Evolutionary conservation across 2,329 filamentous ascomycete genomes (phyloP).

Genomic region (Penicillium digitatum): DNA sequence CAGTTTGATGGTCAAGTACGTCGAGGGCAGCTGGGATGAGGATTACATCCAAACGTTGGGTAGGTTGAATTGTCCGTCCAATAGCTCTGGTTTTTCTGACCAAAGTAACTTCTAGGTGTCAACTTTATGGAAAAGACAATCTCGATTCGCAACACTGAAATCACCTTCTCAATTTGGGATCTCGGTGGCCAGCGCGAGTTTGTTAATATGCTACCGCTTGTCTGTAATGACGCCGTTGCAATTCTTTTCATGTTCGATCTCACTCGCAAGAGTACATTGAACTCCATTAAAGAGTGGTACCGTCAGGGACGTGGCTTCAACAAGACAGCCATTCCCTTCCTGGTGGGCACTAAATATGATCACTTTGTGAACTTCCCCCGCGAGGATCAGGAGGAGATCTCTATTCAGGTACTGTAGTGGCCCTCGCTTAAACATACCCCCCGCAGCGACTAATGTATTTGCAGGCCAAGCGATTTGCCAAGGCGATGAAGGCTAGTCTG

Average conservation of each 20-base stretch:
- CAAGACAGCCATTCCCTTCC: conserved; percentile 98
- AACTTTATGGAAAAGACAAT: conserved; percentile 99
- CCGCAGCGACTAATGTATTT: conserved; percentile 21
- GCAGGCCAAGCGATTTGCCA: conserved; percentile 89
- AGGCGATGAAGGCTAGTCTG: conserved; percentile 94
- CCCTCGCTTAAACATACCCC: neutral
- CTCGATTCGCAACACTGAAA: conserved; percentile 97
- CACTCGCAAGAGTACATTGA: conserved; percentile 94
- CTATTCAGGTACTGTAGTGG: conserved; percentile 68
- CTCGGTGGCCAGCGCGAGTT: conserved; percentile 96
- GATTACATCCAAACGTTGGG: conserved; percentile 98
- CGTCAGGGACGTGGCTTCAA: conserved; percentile 96
- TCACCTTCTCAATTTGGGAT: conserved; percentile 99
- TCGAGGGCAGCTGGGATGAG: conserved; percentile 98
- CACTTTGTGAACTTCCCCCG: conserved; percentile 98
- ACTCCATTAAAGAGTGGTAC: conserved; percentile 99
- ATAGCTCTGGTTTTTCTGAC: neutral
- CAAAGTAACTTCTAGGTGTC: conserved; percentile 58
- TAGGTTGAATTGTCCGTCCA: conserved; percentile 34
- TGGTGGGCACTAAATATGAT: conserved; percentile 97
- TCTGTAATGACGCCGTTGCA: conserved; percentile 97
- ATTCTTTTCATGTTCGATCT: conserved; percentile 99
- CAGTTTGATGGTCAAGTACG: conserved; percentile 98
- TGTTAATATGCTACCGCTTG: conserved; percentile 98
- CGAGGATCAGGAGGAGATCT: conserved; percentile 98